Evolutionary conservation across 345 rosid species (phyloP).

Genomic region (Boechera divaricarpa): DNA sequence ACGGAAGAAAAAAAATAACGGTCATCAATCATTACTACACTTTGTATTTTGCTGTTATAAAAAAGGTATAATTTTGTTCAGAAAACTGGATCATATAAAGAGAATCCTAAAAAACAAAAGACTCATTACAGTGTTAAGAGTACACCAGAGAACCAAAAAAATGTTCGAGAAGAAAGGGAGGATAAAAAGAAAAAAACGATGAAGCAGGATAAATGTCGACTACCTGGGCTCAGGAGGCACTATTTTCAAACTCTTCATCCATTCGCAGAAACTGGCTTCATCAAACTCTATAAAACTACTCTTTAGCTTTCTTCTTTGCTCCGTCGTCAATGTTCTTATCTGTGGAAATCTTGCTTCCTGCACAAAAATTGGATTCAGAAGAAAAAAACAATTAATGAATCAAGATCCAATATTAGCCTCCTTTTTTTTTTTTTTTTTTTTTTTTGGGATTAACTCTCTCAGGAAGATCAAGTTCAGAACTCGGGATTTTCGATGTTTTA

Average conservation of each 20-base stretch:
- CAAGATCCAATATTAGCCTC: neutral
- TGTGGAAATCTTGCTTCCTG: slow-evolving; percentile 97
- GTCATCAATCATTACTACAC: neutral
- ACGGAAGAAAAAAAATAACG: neutral
- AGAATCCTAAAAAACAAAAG: slow-evolving; percentile 36
- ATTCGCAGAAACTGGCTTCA: slow-evolving; percentile 91
- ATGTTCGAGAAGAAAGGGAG: neutral
- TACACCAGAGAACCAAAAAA: slow-evolving; percentile 20
- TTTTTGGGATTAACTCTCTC: neutral
- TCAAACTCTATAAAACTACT: slow-evolving; percentile 87
- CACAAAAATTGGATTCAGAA: slow-evolving; percentile 25
- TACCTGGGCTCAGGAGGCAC: slow-evolving; percentile 76
- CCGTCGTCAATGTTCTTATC: slow-evolving; percentile 66
- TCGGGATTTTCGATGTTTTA: slow-evolving; percentile 24
- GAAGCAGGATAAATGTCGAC: slow-evolving; percentile 7
- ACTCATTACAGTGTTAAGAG: slow-evolving; percentile 21
- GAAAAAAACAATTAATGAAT: neutral
- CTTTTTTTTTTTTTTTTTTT: neutral
- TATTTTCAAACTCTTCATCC: slow-evolving; percentile 84
- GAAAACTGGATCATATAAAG: slow-evolving; percentile 17
- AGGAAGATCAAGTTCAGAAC: neutral
- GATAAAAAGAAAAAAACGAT: neutral
- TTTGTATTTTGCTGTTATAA: slow-evolving; percentile 25
- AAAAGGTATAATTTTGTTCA: slow-evolving; percentile 15
- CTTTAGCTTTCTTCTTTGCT: slow-evolving; percentile 74